Base-by-base conservation (phyloP, 2,329 filamentous ascomycete genomes). In the Pseudogymnoascus sp. region DNA sequence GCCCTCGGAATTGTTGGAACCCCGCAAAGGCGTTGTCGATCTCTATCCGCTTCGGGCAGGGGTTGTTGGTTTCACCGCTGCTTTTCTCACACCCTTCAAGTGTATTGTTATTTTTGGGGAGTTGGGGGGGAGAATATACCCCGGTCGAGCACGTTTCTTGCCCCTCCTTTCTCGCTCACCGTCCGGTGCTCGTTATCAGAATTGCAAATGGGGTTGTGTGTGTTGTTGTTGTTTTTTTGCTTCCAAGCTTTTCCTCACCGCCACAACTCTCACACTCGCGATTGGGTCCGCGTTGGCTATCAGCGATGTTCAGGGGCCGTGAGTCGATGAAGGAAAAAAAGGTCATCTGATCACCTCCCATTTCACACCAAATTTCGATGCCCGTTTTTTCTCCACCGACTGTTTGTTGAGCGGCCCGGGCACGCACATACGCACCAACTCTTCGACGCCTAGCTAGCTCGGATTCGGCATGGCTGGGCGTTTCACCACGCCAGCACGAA, bases 201-300 rank as follows among this genome's bases (percentile, higher is more conserved):
- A 33, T 37, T 25, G 22, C 22, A 25, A 25, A 25, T 25, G 22
- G 22, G 22, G 22, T 25, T 25, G 22, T 25, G 4, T 25, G 22
- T 25, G 22, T 25, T 25, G 5, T 25, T 25, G 5, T 18, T 18
- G 18, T 22, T 47, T 25, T 25, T 25, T 25, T 25, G 3, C 22
- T 25, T 50, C 43, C 43, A 30, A 50, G 43, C 25, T 50, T 50
- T 50, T 15, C 43, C 22, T 50, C 43, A 50, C 43, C 43, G 43
- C 43, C 43, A 50, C 25, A 50, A 50, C 39, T 22, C 4, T 28
- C 4, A 30, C 43, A 15, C 25, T 43, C 3, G 43, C 43, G 25
- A 50, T 50, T 50, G 43, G 25, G 25, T 5, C n/a, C 15, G 14
- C 14, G 20, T 20, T 6, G 7, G 6, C 22, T n/a, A 50, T 50